Conservation (phyloP, 78 protist genomes). For the Isochrysis galbana region DNA sequence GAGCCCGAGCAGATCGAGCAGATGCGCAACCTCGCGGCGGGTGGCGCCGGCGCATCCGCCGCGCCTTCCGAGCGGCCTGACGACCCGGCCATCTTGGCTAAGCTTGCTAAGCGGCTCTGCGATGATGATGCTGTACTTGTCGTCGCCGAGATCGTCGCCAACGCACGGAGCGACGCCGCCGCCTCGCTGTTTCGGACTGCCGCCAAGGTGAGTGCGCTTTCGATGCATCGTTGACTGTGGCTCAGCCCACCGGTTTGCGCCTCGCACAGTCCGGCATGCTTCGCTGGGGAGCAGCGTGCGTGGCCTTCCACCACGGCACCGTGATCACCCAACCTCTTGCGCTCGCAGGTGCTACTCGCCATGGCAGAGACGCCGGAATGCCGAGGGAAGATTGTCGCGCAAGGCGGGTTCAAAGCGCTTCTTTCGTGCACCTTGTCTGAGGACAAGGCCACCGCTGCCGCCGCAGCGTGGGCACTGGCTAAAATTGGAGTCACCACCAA, state of each 20-base stretch:
- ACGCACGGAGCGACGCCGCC: neutral
- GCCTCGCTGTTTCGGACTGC: no score
- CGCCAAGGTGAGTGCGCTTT: no score
- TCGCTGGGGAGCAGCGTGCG: no score
- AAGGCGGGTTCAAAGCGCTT: slow-evolving; percentile 21
- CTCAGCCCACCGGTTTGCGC: no score
- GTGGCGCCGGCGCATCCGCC: neutral
- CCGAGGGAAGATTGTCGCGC: slow-evolving; percentile 5
- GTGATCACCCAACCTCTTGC: no score
- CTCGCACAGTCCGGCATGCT: no score
- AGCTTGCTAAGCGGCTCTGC: neutral
- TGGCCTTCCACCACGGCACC: no score
- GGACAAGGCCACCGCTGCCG: neutral
- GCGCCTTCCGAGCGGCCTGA: neutral
- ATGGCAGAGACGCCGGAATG: neutral
- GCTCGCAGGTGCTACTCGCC: neutral
- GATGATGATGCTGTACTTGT: neutral
- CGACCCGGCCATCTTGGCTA: neutral
- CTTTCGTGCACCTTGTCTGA: neutral
- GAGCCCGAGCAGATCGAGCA: slow-evolving; percentile 20
- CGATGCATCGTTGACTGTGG: no score
- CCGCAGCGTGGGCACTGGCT: slow-evolving; percentile 2
- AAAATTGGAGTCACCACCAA: slow-evolving; percentile 4
- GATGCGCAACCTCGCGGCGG: slow-evolving; percentile 17
- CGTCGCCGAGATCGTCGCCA: neutral